phyloP scores from a whole-genome alignment of 345 rosid species.

The Eucalyptus camaldulensis region DNA sequence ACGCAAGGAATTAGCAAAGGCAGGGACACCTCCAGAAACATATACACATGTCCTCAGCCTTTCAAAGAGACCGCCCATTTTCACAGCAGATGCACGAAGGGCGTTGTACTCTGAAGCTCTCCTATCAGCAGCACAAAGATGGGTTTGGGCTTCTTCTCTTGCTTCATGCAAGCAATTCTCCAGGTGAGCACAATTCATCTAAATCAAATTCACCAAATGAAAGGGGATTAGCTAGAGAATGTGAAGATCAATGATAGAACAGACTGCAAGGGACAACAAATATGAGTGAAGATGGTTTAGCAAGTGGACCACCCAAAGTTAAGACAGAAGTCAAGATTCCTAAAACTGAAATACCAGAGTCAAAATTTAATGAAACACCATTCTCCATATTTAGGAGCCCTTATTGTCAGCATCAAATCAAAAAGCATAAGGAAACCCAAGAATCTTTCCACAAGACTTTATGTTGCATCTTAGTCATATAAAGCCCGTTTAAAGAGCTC shows the following conservation, averaged over 20 bases:
- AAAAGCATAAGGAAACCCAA: neutral
- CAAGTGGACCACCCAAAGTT: neutral
- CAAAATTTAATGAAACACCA: neutral
- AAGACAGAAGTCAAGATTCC: neutral
- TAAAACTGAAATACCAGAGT: neutral
- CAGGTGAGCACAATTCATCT: constrained; percentile 98
- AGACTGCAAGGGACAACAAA: neutral
- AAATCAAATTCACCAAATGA: neutral
- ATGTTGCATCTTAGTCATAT: neutral
- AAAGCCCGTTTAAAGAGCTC: neutral
- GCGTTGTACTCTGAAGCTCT: constrained; percentile 80
- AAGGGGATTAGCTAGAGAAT: neutral
- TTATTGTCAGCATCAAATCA: neutral
- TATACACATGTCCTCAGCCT: constrained; percentile 57
- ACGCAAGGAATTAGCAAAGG: constrained; percentile 68
- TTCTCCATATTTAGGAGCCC: neutral
- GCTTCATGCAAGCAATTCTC: constrained; percentile 98
- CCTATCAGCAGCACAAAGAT: constrained; percentile 87
- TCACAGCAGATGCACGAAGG: constrained; percentile 82
- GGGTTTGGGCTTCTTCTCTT: constrained; percentile 96
- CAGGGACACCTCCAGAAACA: constrained; percentile 53
- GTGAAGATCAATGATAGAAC: neutral
- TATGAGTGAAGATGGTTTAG: neutral
- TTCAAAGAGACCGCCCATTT: constrained; percentile 76
- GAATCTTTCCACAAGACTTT: neutral